Percentiles rank a stretch among this genome's conserved stretches.
Conservation (phyloP, 805 yeast species). For the Suhomyces sp. region DNA sequence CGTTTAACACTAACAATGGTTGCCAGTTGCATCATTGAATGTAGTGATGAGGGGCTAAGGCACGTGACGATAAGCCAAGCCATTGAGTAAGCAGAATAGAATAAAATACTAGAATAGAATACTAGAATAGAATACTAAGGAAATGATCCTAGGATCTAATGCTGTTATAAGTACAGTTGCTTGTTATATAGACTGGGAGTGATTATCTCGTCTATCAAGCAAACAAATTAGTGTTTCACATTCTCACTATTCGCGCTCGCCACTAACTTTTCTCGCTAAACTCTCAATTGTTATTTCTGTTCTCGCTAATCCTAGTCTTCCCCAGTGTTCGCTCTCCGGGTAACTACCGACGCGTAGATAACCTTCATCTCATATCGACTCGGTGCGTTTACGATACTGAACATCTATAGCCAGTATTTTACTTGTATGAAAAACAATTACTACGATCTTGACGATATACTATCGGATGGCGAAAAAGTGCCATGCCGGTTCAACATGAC, state of each 20-base stretch:
- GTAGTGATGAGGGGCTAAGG: neutral
- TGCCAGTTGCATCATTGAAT: neutral
- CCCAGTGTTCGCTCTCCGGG: neutral
- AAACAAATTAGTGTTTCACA: too few species aligned
- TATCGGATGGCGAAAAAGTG: conserved; percentile 67
- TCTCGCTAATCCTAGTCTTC: neutral
- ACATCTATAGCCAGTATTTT: too few species aligned
- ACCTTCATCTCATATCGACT: too few species aligned
- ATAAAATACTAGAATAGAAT: neutral
- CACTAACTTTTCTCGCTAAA: neutral
- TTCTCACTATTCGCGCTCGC: neutral
- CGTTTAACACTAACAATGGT: neutral
- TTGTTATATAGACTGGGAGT: too few species aligned
- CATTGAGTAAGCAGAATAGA: too few species aligned
- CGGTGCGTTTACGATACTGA: too few species aligned
- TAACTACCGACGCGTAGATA: neutral
- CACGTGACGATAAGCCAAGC: neutral
- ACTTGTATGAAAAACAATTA: conserved; percentile 27
- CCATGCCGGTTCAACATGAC: conserved; percentile 77
- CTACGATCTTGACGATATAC: conserved; percentile 74
- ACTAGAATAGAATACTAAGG: neutral
- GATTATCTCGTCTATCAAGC: too few species aligned
- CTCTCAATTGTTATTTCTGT: neutral
- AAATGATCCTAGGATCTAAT: neutral
- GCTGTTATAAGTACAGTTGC: too few species aligned